Percentiles rank a stretch among this genome's conserved stretches.
These are phyloP conservation scores for Lagenaria siceraria DNA, from an alignment of 306 rosid genomes.

Conservation along the genomic window DNA sequence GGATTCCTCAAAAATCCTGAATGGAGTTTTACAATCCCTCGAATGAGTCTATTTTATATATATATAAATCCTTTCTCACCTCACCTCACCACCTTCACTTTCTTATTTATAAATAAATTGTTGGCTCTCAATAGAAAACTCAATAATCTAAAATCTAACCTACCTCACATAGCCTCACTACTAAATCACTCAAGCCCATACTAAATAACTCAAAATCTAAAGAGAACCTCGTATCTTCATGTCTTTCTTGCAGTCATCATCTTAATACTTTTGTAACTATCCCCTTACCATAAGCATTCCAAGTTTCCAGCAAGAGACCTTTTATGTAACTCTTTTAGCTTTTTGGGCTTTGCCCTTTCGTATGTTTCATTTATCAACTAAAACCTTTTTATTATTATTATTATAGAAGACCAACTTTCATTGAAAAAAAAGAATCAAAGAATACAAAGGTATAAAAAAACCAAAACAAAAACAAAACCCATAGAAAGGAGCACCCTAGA, in stretches of 20 bases:
- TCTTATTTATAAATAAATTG: background rate
- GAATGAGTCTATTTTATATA: no score
- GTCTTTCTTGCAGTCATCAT: background rate
- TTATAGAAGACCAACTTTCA: no score
- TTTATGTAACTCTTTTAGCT: background rate
- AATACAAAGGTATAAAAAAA: no score
- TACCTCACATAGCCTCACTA: no score
- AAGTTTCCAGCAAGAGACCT: background rate
- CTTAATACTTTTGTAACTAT: background rate
- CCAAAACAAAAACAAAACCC: no score
- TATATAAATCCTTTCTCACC: background rate
- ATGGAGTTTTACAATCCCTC: no score
- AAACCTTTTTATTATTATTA: background rate
- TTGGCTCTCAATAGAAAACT: background rate
- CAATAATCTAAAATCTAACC: background rate
- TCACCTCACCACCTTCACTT: background rate
- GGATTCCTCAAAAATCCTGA: no score
- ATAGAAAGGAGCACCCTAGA: no score
- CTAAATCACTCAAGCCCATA: no score
- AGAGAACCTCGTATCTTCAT: background rate
- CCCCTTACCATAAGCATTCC: background rate
- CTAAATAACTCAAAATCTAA: background rate
- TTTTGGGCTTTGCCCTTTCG: background rate
- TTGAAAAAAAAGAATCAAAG: no score
- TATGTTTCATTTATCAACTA: background rate